Base-by-base conservation (phyloP, 2,329 filamentous ascomycete species). In the Aspergillus pseudoterreus region DNA sequence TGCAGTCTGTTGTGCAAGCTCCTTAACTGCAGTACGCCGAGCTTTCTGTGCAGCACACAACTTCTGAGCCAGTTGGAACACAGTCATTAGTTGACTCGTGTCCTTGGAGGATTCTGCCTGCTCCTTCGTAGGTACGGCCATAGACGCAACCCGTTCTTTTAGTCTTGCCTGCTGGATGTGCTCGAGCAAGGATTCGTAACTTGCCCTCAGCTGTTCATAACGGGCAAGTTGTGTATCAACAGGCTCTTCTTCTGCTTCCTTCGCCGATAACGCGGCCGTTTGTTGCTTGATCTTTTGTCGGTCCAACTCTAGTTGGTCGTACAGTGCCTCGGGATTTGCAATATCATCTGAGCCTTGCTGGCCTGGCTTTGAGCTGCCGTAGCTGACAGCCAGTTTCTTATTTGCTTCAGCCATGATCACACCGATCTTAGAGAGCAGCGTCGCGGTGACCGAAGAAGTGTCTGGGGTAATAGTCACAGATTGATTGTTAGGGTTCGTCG, bases 401-500 rank as follows among this genome's bases (percentile, higher is more conserved):
- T 90, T 84, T 58, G 88, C 89, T 52, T 90, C 84, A 6, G 87
- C 75, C 53, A 91, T 82, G 5, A 88, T 76, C 3, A 84, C 81
- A 4, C 83, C 82, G 59, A 90, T 86, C 58, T 83, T 86, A 12
- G 82, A 80, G 51, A 88, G 83, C 9, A 91, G 80, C 3, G 83
- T 83, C 53, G 83, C 86, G 22, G 86, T 87, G 1, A 86, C 86
- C 80, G 84, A 17, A 79, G 88, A 61, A 10, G 61, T 49, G 14
- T 65, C 59, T 62, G 83, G 68, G 2, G 66, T 60, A 12, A 62
- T 62, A 8, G 63, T 59, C 38, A 64, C 51, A 4, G 65, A 60
- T 30, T 68, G 65, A 33, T 55, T 58, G 17, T 67, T 60, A 12
- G 62, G 54, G 47, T 58, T 58, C 77, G 66, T 15, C 14, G 57